Evolutionary conservation across 306 rosid genomes (phyloP).

Genomic region (Psophocarpus tetragonolobus): DNA sequence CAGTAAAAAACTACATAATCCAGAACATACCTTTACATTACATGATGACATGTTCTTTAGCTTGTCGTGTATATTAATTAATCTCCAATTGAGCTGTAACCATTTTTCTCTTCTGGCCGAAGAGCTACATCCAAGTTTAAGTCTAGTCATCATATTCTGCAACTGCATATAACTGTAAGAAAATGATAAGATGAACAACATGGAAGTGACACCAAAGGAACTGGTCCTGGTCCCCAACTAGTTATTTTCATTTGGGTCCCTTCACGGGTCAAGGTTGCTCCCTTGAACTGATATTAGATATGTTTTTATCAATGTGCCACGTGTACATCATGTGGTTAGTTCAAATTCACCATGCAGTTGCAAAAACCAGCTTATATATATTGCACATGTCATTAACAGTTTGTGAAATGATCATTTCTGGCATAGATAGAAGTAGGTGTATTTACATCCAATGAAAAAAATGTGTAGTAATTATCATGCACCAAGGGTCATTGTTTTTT

Average conservation of each 20-base stretch:
- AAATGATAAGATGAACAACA: conserved; percentile 1
- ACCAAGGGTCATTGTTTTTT: not conserved
- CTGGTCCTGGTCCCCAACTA: conserved; percentile 39
- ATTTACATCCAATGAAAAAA: not conserved
- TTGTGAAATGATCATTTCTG: not conserved
- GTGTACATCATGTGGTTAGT: conserved; percentile 32
- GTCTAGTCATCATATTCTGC: not conserved
- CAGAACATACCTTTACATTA: conserved; percentile 5
- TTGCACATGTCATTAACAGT: not conserved
- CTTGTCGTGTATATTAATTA: conserved; percentile 2
- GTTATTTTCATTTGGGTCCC: conserved; percentile 34
- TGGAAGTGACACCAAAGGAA: conserved; percentile 12
- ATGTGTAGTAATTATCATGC: not conserved
- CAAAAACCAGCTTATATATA: not conserved
- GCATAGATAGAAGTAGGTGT: not conserved
- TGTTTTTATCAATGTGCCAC: not conserved
- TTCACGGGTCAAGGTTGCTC: conserved; percentile 5
- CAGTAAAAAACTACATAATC: not conserved
- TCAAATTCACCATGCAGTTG: conserved; percentile 5
- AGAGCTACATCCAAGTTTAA: not conserved
- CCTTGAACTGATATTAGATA: not conserved
- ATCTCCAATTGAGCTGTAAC: conserved; percentile 1
- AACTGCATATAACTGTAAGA: conserved; percentile 13
- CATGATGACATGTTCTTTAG: not conserved
- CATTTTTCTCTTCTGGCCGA: not conserved